Evolutionary conservation across 257 asterid genomes (phyloP), one percentile per base, ranked within the genome.

Genomic region (Anisodus tanguticus): DNA sequence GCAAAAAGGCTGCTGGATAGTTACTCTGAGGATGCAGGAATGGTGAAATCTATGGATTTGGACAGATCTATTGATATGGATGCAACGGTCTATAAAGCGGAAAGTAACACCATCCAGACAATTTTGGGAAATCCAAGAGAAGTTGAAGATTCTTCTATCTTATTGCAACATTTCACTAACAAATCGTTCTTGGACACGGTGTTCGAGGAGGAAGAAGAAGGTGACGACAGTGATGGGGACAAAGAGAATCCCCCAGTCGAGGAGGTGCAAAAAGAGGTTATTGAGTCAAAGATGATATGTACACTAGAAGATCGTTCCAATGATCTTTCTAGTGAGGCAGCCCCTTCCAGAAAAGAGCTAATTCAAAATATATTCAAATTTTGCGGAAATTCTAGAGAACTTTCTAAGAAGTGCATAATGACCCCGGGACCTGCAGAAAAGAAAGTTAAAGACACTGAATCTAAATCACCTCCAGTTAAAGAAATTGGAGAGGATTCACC

Each of bases 21-120:
- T 5, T 92, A 88, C 85, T 62, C 84, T 16, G 98, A 93, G 2
- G 98, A 93, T 58, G 82, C 95, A 0, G 97, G 92, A n/a, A 97
- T 97, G 99, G 99, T 93, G 15, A 92, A 93, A 92, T 97, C 99
- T 54, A 97, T 97, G 99, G 99, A 97, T 88, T 87, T 97, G 91
- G 93, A 86, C 63, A 88, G 84, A 66, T 97, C 99, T 1, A 87
- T 90, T 2, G 99, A 97, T 79, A 58, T 95, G 90, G 98, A 88
- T 6, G 79, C 59, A 41, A 69, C 84, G 64, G 72, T 77, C 26
- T 82, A 60, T 16, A 90, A 87, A 80, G 66, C 88, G 72, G 90
- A 86, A 59, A 67, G 54, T 39, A 86, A 54, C 53, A 86, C 87
- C 41, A 70, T n/a, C 55, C 39, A 69, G 9, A 71, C 90, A 64